These are phyloP conservation scores for Geotrichum ghanense DNA, from an alignment of 805 yeast genomes.

Conservation along the genomic window DNA sequence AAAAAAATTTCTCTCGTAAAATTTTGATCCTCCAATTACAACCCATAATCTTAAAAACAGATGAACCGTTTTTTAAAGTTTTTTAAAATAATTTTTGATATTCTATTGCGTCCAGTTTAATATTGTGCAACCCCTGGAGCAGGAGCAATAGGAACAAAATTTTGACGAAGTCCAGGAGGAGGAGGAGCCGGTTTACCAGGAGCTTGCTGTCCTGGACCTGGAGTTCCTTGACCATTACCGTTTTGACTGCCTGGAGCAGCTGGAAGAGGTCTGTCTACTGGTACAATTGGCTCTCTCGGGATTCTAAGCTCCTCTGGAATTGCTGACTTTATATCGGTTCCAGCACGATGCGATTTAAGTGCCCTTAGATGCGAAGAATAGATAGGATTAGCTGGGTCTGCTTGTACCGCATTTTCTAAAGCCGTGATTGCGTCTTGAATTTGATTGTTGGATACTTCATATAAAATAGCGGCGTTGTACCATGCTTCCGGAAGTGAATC, in stretches of 20 bases:
- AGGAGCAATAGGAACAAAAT: conserved; percentile 28
- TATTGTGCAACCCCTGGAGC: conserved; percentile 15
- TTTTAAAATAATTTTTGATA: conserved; percentile 15
- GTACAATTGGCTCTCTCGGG: not conserved
- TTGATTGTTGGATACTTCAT: conserved; percentile 96
- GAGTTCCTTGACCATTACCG: no score
- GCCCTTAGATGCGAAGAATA: not conserved
- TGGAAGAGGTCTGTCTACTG: not conserved
- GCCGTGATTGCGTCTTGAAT: conserved; percentile 93
- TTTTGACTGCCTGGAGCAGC: not conserved
- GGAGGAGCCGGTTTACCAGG: conserved; percentile 33
- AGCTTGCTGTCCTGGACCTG: conserved; percentile 29
- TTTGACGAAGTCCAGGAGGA: conserved; percentile 47
- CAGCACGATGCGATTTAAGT: not conserved
- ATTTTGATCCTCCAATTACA: no score
- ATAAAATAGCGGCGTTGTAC: conserved; percentile 95
- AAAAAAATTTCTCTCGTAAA: no score
- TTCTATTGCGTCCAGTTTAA: no score
- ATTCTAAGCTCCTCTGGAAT: conserved; percentile 24
- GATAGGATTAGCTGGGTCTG: conserved; percentile 73
- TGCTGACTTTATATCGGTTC: conserved; percentile 78
- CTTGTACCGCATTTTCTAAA: conserved; percentile 86
- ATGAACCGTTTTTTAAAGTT: conserved; percentile 12
- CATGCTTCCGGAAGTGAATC: conserved; percentile 86
- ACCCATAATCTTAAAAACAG: no score